Conservation (phyloP, 2,329 filamentous ascomycete species). For the Cordyceps cateniannulata region DNA sequence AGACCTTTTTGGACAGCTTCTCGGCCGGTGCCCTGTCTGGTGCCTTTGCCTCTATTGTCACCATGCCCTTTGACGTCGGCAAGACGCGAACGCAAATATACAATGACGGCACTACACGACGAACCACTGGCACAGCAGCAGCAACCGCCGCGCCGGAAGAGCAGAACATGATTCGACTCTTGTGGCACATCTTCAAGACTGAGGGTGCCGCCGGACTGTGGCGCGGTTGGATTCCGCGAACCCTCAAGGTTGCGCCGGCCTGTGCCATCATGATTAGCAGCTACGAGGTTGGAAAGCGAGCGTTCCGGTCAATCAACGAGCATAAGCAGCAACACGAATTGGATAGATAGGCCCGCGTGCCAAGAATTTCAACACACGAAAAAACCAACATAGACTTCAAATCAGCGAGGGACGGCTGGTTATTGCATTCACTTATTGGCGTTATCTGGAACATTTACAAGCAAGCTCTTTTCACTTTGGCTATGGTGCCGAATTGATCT, state of each 20-base stretch:
- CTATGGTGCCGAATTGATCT: background rate
- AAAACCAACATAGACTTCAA: background rate
- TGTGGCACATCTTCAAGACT: constrained; percentile 85
- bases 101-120: constrained; percentile 42
- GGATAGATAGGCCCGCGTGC: background rate
- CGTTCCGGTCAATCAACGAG: constrained; percentile 70
- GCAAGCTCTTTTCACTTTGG: background rate
- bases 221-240: constrained; percentile 85
- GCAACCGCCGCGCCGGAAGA: constrained; percentile 59
- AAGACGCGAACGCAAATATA: constrained; percentile 92
- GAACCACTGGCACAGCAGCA: constrained; percentile 28
- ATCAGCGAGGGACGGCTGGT: background rate
- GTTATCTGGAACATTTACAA: constrained; percentile 4
- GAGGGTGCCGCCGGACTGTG: constrained; percentile 80
- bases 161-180: constrained; percentile 68
- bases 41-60: constrained; percentile 77
- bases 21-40: constrained; percentile 78
- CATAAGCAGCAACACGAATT: constrained; percentile 15
- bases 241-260: constrained; percentile 88
- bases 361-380: background rate
- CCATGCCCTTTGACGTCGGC: constrained; percentile 93
- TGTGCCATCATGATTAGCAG: constrained; percentile 99
- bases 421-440: constrained; percentile 3
- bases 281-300: constrained; percentile 92
- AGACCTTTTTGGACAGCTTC: constrained; percentile 85